phyloP scores from a whole-genome alignment of 2,329 filamentous ascomycete species.

The Alternaria arbusti region DNA sequence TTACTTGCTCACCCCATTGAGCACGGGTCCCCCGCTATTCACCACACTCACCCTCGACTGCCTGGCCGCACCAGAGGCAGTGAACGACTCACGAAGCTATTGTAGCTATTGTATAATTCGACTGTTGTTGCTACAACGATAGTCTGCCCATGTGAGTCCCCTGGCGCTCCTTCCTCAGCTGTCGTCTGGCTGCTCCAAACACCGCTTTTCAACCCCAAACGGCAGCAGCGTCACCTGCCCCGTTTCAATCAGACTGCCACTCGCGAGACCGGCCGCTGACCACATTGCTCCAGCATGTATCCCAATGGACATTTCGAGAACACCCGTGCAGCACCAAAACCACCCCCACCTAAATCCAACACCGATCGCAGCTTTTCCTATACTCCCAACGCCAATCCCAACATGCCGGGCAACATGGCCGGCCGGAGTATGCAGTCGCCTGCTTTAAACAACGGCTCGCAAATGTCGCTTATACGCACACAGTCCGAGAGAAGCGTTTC shows the following conservation, averaged over 20 bases:
- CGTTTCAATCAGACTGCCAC: not conserved
- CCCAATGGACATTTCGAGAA: conserved; percentile 84
- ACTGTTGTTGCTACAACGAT: conserved; percentile 24
- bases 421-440: conserved; percentile 76
- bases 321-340: conserved; percentile 89
- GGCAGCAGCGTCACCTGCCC: conserved; percentile 1
- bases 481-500: conserved; percentile 51
- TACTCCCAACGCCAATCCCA: conserved; percentile 70
- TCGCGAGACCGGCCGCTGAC: conserved; percentile 14
- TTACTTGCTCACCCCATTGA: conserved; percentile 15
- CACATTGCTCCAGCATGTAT: conserved; percentile 59
- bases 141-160: conserved; percentile 34
- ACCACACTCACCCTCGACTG: conserved; percentile 20
- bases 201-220: not conserved
- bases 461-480: conserved; percentile 49
- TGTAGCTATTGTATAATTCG: conserved; percentile 15
- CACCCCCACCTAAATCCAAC: no score
- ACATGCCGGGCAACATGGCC: conserved; percentile 76
- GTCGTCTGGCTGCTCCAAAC: not conserved
- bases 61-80: conserved; percentile 14
- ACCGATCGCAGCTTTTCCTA: no score
- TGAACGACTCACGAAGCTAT: conserved; percentile 14
- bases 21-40: conserved; percentile 38
- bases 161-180: conserved; percentile 2
- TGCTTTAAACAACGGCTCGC: conserved; percentile 44